These are phyloP conservation scores for Speleostelium caveatum DNA, from an alignment of 78 protist species.

Conservation along the genomic window DNA sequence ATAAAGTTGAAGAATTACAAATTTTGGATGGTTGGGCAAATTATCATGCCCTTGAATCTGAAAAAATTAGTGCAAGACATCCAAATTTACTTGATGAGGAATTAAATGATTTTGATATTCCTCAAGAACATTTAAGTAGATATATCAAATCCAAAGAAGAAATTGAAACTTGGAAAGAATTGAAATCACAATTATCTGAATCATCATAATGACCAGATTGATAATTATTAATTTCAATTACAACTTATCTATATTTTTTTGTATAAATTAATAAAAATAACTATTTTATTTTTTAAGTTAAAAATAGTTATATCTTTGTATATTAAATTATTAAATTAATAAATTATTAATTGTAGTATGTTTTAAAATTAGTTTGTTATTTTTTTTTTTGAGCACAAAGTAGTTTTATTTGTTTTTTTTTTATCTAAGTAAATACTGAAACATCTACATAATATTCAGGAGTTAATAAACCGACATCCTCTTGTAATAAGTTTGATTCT, in stretches of 20 bases:
- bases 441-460: slow-evolving; percentile 59
- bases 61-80: background rate
- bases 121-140: background rate
- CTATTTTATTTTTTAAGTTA: too few relatives aligned
- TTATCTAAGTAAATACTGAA: slow-evolving; percentile 3
- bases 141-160: background rate
- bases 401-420: background rate
- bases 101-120: background rate
- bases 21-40: slow-evolving; percentile 9
- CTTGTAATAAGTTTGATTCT: slow-evolving; percentile 15
- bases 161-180: too few relatives aligned
- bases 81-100: background rate
- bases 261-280: too few relatives aligned
- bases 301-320: too few relatives aligned
- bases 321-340: too few relatives aligned
- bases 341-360: too few relatives aligned
- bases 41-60: background rate
- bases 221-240: too few relatives aligned
- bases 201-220: too few relatives aligned
- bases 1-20: too few relatives aligned
- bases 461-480: slow-evolving; percentile 1
- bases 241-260: too few relatives aligned
- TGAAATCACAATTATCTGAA: background rate
- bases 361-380: too few relatives aligned
- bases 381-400: too few relatives aligned